These are phyloP conservation scores for Talaromyces albobiverticillius DNA, from an alignment of 2,329 filamentous ascomycete species.

Conservation along the genomic window DNA sequence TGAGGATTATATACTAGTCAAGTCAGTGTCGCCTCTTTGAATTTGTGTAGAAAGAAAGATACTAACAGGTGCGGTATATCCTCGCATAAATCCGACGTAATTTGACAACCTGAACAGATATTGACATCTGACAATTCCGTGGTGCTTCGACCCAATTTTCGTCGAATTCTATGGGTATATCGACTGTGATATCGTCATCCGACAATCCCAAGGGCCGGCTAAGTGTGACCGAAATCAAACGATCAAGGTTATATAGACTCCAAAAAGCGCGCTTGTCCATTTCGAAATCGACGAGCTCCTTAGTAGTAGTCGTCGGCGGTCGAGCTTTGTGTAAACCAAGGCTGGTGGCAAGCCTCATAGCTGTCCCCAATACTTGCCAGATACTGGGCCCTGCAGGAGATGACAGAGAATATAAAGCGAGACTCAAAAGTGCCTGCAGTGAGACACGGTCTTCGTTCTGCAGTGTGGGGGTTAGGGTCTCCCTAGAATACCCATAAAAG, in stretches of 20 bases:
- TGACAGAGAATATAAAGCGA: conserved; percentile 38
- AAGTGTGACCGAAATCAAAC: conserved; percentile 38
- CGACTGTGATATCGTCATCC: conserved; percentile 41
- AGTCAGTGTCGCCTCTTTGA: conserved; percentile 9
- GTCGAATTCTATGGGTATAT: conserved; percentile 36
- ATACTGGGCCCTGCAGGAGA: conserved; percentile 37
- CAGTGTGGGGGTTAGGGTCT: conserved; percentile 31
- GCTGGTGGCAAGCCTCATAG: conserved; percentile 37
- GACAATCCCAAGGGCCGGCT: conserved; percentile 40
- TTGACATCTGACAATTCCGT: conserved; percentile 35
- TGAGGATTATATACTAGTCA: conserved; percentile 34
- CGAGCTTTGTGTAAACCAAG: conserved; percentile 36
- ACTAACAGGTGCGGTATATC: conserved; percentile 38
- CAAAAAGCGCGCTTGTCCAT: conserved; percentile 44
- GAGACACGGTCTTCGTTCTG: conserved; percentile 39
- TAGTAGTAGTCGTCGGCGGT: conserved; percentile 13
- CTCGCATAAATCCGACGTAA: conserved; percentile 38
- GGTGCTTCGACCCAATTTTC: conserved; percentile 38
- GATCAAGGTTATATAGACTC: conserved; percentile 44
- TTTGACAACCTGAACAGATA: conserved; percentile 35
- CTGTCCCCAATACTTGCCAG: conserved; percentile 38
- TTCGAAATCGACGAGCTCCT: conserved; percentile 33
- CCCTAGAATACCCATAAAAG: conserved; percentile 35
- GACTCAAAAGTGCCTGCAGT: conserved; percentile 33
- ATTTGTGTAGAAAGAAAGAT: neutral